A percentile compares a stretch with the other conserved stretches of the same genome.
Conservation (phyloP, 768 basidiomycete genomes). For the Chalciporus sphaerocephalus region DNA sequence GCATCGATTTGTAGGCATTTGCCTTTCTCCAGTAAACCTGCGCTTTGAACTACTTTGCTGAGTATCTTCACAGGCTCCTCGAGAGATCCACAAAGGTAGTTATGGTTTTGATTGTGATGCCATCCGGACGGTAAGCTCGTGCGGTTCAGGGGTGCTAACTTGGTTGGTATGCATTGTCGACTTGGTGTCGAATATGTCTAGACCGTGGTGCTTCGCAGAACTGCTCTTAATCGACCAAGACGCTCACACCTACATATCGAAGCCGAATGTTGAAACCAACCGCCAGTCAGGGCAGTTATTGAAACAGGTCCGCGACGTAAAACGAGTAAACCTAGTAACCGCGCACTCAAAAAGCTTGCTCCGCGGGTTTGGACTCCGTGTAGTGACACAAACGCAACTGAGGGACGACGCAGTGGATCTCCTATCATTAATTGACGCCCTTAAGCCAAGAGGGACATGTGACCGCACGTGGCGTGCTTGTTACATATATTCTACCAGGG, state of each 20-base stretch:
- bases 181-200: background rate
- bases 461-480: background rate
- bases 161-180: background rate
- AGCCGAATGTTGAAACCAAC: too few relatives aligned
- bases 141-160: background rate
- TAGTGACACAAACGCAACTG: background rate
- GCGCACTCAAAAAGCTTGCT: too few relatives aligned
- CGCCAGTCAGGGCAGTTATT: too few relatives aligned
- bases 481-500: background rate
- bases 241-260: too few relatives aligned
- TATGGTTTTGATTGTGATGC: too few relatives aligned
- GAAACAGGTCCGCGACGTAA: too few relatives aligned
- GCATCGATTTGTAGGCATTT: background rate
- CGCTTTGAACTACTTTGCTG: background rate
- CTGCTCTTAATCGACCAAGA: too few relatives aligned
- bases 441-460: background rate
- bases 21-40: background rate
- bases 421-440: background rate
- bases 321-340: background rate
- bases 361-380: background rate
- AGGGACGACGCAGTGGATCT: background rate
- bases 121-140: too few relatives aligned
- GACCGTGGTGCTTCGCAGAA: background rate
- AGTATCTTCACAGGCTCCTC: background rate
- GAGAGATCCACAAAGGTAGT: background rate